A percentile compares a stretch with the other conserved stretches of the same genome.
These are phyloP conservation scores for Scopulariopsis brevicaulis DNA, from an alignment of 2,329 filamentous ascomycete genomes.

Conservation along the genomic window DNA sequence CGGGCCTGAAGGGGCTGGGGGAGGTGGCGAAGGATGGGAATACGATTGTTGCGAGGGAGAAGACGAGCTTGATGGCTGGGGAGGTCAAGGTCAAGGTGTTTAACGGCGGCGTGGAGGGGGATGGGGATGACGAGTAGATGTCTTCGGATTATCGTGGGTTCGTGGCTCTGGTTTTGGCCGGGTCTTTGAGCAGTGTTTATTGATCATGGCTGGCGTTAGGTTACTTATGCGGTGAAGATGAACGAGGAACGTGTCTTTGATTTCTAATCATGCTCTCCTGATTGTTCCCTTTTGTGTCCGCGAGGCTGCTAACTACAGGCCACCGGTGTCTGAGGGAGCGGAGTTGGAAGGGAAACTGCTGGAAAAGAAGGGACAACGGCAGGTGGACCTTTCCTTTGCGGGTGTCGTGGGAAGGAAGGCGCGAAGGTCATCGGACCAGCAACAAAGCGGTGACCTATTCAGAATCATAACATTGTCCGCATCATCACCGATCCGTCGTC, in stretches of 20 bases:
- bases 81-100: constrained; percentile 56
- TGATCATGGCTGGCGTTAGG: neutral
- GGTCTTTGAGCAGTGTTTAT: neutral
- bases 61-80: constrained; percentile 48
- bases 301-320: neutral
- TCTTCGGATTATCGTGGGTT: too few species aligned
- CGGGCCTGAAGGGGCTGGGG: constrained; percentile 35
- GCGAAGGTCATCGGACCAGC: neutral
- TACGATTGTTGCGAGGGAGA: constrained; percentile 50
- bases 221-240: neutral
- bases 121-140: neutral
- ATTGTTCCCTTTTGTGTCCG: neutral
- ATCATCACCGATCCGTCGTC: neutral
- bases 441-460: too few species aligned
- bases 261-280: neutral
- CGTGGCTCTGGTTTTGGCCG: too few species aligned
- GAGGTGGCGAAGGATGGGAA: constrained; percentile 52
- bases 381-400: neutral
- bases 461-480: too few species aligned
- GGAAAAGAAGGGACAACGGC: too few species aligned
- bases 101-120: neutral
- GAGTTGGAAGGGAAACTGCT: too few species aligned
- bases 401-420: neutral
- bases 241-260: neutral
- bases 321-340: too few species aligned